These are phyloP conservation scores for Saccharomycodes ludwigii DNA, from an alignment of 805 yeast genomes.

Conservation along the genomic window DNA sequence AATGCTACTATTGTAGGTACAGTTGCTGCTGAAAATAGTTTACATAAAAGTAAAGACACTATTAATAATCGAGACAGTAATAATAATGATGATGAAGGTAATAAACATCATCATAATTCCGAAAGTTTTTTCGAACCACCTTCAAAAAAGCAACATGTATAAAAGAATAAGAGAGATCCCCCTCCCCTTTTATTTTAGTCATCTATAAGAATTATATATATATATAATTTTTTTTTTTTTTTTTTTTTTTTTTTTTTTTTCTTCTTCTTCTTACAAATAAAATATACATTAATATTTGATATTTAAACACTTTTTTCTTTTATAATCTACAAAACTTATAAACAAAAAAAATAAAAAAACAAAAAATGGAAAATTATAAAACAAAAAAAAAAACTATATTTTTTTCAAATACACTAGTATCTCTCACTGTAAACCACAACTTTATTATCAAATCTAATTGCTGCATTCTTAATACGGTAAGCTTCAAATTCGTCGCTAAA, in stretches of 20 bases:
- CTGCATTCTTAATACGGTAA: constrained; percentile 39
- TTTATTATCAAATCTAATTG: constrained; percentile 53
- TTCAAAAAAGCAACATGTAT: constrained; percentile 11
- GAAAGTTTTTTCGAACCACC: constrained; percentile 7
- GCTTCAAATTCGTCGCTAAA: constrained; percentile 25
- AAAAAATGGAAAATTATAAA: constrained; percentile 3
- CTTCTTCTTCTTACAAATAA: not conserved
- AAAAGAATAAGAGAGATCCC: not conserved
- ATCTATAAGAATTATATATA: not conserved
- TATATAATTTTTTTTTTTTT: not conserved
- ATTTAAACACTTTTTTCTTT: no score
- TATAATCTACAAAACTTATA: no score
- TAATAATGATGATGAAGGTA: not conserved
- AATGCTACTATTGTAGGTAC: no score
- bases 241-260: not conserved
- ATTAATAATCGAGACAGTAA: not conserved
- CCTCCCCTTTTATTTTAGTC: not conserved
- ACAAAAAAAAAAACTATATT: constrained; percentile 2
- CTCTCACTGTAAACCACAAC: constrained; percentile 39
- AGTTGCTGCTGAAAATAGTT: no score
- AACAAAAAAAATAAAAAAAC: no score
- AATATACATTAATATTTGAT: no score
- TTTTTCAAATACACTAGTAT: constrained; percentile 6
- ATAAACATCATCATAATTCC: constrained; percentile 1
- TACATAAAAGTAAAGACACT: no score